Base-by-base conservation (phyloP, 2,329 filamentous ascomycete genomes). In the Fusarium circinatum region DNA sequence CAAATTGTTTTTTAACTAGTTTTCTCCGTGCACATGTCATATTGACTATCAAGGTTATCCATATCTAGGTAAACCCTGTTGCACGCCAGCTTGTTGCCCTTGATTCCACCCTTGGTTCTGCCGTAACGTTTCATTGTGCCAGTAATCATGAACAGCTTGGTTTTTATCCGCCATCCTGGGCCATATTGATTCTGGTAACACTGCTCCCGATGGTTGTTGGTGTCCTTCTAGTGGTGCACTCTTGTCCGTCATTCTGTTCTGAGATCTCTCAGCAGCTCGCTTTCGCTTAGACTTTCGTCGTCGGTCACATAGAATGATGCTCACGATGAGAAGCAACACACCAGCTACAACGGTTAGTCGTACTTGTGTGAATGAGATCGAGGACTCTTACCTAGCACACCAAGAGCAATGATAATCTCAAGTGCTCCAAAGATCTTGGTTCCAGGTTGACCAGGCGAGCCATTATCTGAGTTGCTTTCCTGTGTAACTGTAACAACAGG, bases 351-450 rank as follows among this genome's bases (percentile, higher is more conserved):
- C 3, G 7, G 30, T 73, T 41, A 73, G 68, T 38, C 32, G 2
- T 2, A 34, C 2, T 14, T 2, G 2, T 14, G 32, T 34, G 1
- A 34, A 34, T 34, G 5, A 14, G 12, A 34, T 14, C 13, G 18
- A 41, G 22, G 13, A n/a, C 13, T 8, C 58, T 7, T 58, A 77
- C 76, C 73, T 11, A 78, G 20, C 6, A 68, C 52, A 4, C 69
- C 68, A 30, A 78, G 68, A 2, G 73, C 76, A n/a, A 78, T 78
- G 18, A 68, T 75, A 32, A 78, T 73, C 22, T 76, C 70, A 4
- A 70, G 44, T 5, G 70, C 56, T 8, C 70, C 69, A 28, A 69
- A 62, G 18, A 69, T 65, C 34, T 67, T 67, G 12, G 55, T 60
- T 14, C 64, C 47, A 15, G 68, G 52, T 5, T 34, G 20, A 9